Conservation (phyloP, 2,329 filamentous ascomycete genomes). For the Microcyclosporella mali region DNA sequence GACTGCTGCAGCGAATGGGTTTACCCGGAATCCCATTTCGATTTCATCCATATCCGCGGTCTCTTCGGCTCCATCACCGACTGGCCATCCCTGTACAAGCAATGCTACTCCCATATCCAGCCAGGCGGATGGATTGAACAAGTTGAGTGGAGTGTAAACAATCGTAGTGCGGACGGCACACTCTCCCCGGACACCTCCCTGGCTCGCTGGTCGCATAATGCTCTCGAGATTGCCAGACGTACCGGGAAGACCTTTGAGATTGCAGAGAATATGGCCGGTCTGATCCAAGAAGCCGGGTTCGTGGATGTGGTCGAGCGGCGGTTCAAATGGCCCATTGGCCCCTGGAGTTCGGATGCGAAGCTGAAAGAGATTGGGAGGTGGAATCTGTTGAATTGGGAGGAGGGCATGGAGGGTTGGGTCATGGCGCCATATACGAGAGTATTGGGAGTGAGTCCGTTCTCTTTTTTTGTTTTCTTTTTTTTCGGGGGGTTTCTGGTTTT, state of each 20-base stretch:
- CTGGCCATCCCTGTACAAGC: conserved; percentile 36
- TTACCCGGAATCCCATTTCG: conserved; percentile 35
- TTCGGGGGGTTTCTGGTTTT: no score
- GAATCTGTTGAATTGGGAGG: conserved; percentile 36
- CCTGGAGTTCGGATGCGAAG: conserved; percentile 35
- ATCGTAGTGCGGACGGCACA: conserved; percentile 26
- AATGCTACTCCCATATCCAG: conserved; percentile 34
- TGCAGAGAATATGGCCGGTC: conserved; percentile 23
- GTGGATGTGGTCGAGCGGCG: conserved; percentile 38
- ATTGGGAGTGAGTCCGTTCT: conserved; percentile 28
- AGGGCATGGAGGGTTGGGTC: conserved; percentile 38
- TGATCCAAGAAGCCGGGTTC: conserved; percentile 38
- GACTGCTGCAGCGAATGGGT: conserved; percentile 38
- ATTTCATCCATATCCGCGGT: conserved; percentile 38
- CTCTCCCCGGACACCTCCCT: conserved; percentile 20
- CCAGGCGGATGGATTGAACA: conserved; percentile 42
- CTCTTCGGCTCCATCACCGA: conserved; percentile 37
- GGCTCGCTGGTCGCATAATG: conserved; percentile 23
- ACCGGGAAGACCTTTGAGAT: conserved; percentile 29
- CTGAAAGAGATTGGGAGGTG: conserved; percentile 36
- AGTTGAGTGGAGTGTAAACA: conserved; percentile 32
- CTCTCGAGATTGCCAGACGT: conserved; percentile 16
- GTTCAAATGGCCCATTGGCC: conserved; percentile 39
- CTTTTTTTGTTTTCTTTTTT: neutral
- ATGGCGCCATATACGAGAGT: conserved; percentile 36